These are phyloP conservation scores for Fraxinus floribunda DNA, from an alignment of 305 asterid genomes.

Conservation along the genomic window DNA sequence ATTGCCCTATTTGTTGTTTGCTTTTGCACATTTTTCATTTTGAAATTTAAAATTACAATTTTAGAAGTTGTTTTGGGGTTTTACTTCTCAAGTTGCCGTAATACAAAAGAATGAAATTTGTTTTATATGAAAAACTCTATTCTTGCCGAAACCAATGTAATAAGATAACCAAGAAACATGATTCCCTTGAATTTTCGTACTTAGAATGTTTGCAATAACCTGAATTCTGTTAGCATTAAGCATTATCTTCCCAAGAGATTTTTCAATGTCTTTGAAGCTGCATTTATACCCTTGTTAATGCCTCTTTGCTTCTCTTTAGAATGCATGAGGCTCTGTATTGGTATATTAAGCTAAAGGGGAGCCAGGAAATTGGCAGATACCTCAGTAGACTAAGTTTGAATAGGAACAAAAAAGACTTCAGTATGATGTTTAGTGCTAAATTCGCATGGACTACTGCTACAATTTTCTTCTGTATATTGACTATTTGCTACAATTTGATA, in stretches of 20 bases:
- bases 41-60: not conserved
- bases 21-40: not conserved
- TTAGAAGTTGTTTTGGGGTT: not conserved
- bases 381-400: not conserved
- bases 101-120: not conserved
- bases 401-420: not conserved
- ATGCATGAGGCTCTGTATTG: not conserved
- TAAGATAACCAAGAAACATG: not conserved
- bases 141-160: not conserved
- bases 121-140: not conserved
- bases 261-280: constrained; percentile 2
- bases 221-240: not conserved
- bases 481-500: not conserved
- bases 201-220: not conserved
- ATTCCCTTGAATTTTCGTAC: not conserved
- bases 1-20: not conserved
- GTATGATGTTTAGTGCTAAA: not conserved
- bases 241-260: not conserved
- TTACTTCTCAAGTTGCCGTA: not conserved
- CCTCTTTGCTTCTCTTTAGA: constrained; percentile 5
- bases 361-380: not conserved
- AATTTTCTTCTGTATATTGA: not conserved
- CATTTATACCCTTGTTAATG: not conserved
- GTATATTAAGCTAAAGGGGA: not conserved
- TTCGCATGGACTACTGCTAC: not conserved